Base-by-base conservation (phyloP, 305 asterid genomes). In the Rubia tinctorum region DNA sequence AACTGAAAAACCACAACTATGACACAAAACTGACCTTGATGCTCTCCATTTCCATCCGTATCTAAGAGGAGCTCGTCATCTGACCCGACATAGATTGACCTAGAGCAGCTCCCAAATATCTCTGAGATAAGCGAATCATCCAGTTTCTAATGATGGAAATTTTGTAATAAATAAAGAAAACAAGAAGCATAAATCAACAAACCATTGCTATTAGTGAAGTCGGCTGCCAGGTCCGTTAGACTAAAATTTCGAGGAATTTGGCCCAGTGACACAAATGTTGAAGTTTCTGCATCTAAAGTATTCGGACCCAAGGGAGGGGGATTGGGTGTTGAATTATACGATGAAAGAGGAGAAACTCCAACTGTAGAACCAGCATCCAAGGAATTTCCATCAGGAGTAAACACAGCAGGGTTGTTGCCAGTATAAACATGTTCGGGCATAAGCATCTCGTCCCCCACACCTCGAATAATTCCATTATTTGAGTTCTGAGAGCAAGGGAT, bases 241-340 rank as follows among this genome's bases (percentile, higher is more conserved):
- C 98, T 91, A 79, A 93, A 93, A 82, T 86, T 91, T 37, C 90
- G 95, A 58, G 97, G 89, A 42, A 90, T 86, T 86, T 87, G 97
- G 68, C 91, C 90, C 85, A 93, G 81, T 63, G 86, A 84, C 45
- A 95, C 92, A 73, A 87, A 82, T 6, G 93, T 75, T 81, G 83
- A 76, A 68, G 72, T 71, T 77, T 86, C 92, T 17, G 81, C 82
- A 79, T 87, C 92, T 82, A 89, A 74, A 72, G 81, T 70, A 22
- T 84, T 69, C 80, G 80, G 93, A 17, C 79, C 77, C 78, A 87
- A 53, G 2, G 85, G 77, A 70, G 80, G 92, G 11, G 89, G 76
- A 75, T 82, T 80, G 68, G 93, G 72, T 72, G 83, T 90, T 1
- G 77, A 81, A 78, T 80, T 75, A 66, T 86, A 89, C 45, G 91